Evolutionary conservation across 306 rosid genomes (phyloP), one percentile per base, ranked within the genome.

Genomic region (Sophora flavescens): DNA sequence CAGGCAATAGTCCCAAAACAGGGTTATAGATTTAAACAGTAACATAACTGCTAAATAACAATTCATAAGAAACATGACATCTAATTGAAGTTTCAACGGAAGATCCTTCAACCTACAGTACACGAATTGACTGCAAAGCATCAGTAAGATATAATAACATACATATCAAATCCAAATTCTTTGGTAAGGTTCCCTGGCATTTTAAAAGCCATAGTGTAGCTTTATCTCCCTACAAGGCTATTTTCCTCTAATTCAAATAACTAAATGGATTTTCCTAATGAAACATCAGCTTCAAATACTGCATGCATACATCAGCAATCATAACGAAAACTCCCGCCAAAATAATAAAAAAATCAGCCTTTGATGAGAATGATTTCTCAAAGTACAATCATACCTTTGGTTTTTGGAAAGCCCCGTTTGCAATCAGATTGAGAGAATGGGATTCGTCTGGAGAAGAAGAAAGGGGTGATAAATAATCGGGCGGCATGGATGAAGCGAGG

Each of bases 341-440:
- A 11, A 8, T 22, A 15, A 52, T 11, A 22, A 39, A 17, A 17
- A 71, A n/a, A 53, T 10, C 9, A 7, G 39, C 47, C 15, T 53
- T 42, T 36, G 14, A 48, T 42, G 47, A 74, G 44, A 78, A 52
- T 35, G 10, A 52, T 26, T 9, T 18, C 6, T 47, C 14, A 39
- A 9, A 70, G 72, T 38, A 28, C 2, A 68, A 59, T n/a, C 0
- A 52, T 78, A 93, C 98, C 96, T 89, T 93, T 36, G 81, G 81
- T 53, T 83, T 75, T 63, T 72, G 70, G 26, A 75, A 52, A 84
- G 56, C 72, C 44, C 64, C 79, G 35, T 39, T 47, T 39, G 81
- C 64, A 86, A 85, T 81, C 88, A 78, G 89, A 70, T 76, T 56
- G 63, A 76, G 83, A 72, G 76, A 60, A 66, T 77, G 63, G 63